These are phyloP conservation scores for Pulveroboletus sp. DNA, from an alignment of 768 basidiomycete genomes.

Conservation along the genomic window DNA sequence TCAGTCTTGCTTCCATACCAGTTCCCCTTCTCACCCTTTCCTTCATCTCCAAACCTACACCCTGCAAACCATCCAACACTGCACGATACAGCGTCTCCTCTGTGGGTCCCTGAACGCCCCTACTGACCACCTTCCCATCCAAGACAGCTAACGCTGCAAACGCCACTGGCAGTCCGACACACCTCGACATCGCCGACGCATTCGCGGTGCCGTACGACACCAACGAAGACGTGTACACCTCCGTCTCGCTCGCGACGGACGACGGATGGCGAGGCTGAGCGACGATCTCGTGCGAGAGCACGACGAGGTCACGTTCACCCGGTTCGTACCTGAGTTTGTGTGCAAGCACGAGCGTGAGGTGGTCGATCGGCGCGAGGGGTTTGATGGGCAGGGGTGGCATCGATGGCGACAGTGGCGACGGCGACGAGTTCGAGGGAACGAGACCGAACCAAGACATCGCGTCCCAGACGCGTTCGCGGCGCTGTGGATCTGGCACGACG, in stretches of 20 bases:
- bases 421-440: not conserved
- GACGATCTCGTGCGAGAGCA: conserved; percentile 82
- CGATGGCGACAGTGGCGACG: not conserved
- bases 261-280: conserved; percentile 26
- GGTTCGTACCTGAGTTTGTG: conserved; percentile 67
- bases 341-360: conserved; percentile 70
- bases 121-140: conserved; percentile 49
- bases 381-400: conserved; percentile 42
- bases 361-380: conserved; percentile 58
- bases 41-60: conserved; percentile 40
- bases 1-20: conserved; percentile 43
- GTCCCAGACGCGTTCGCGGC: conserved; percentile 29
- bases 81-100: conserved; percentile 57
- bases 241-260: conserved; percentile 28
- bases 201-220: conserved; percentile 55
- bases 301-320: conserved; percentile 81
- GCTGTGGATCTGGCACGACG: conserved; percentile 13
- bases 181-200: conserved; percentile 85
- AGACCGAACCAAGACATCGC: conserved; percentile 45
- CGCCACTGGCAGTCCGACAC: conserved; percentile 86
- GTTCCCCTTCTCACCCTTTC: conserved; percentile 40
- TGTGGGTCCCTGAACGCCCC: conserved; percentile 72
- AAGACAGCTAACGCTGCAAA: conserved; percentile 72
- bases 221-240: conserved; percentile 66
- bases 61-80: conserved; percentile 60